Conservation (phyloP, 129 eudicot genomes). For the carrot (Daucus carota) region DNA sequence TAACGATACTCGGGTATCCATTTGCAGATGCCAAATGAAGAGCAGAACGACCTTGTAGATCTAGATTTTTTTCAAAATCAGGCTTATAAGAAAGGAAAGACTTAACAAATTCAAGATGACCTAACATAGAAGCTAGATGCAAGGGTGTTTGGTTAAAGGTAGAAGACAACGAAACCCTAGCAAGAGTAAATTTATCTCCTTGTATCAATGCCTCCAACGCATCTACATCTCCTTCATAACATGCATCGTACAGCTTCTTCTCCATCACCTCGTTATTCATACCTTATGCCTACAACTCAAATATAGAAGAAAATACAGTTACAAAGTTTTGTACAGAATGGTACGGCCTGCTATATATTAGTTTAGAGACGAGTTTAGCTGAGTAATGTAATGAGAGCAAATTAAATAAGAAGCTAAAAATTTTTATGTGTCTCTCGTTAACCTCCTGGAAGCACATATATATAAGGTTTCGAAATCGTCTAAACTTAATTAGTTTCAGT, state of each 20-base stretch:
- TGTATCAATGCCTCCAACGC: conserved; percentile 11
- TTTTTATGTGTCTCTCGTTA: too few relatives aligned
- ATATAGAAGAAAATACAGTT: too few relatives aligned
- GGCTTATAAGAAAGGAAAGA: conserved; percentile 31
- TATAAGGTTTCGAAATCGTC: too few relatives aligned
- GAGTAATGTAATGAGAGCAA: too few relatives aligned
- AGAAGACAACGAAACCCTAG: conserved; percentile 15
- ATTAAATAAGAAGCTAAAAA: too few relatives aligned
- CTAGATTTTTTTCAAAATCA: conserved; percentile 23
- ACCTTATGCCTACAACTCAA: too few relatives aligned
- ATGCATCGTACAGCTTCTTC: conserved; percentile 19
- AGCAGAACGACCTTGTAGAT: conserved; percentile 28
- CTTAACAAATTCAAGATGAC: conserved; percentile 29
- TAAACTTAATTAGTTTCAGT: too few relatives aligned
- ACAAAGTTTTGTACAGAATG: too few relatives aligned
- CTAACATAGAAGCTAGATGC: conserved; percentile 35
- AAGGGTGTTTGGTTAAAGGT: conserved; percentile 25
- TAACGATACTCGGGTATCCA: conserved; percentile 18
- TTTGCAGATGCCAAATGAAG: conserved; percentile 56
- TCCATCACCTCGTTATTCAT: neutral
- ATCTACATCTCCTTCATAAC: conserved; percentile 23
- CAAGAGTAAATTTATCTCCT: conserved; percentile 28
- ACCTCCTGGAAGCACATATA: too few relatives aligned
- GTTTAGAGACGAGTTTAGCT: too few relatives aligned
- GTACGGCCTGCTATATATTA: too few relatives aligned